Base-by-base conservation (phyloP, 495 filamentous ascomycete species). In the Cercophora scortea region DNA sequence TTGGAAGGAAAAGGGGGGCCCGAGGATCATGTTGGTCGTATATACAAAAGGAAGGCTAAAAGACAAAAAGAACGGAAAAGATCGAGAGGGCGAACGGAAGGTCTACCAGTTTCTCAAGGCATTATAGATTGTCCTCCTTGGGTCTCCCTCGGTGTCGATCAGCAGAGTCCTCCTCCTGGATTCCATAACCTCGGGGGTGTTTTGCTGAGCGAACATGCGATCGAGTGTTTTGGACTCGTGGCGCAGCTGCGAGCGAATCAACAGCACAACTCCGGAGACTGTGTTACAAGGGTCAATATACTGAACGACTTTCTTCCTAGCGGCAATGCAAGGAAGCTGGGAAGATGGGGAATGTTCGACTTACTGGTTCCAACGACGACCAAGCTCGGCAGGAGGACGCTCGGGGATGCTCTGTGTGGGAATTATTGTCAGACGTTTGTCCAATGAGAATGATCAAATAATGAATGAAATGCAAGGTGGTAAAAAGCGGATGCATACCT, bases 131-230 rank as follows among this genome's bases (percentile, higher is more conserved):
- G 61, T 64, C 55, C 70, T 68, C 39, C 68, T 56, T 3, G 69
- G 69, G 44, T 72, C 68, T 7, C 69, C 69, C 56, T 68, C 62
- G 16, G 42, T 50, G 15, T 70, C 68, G 33, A 72, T 60, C 33
- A 58, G 40, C 8, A 66, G 53, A 17, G 35, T 55, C 33, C 45
- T 52, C 35, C 60, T 68, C 45, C 69, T 47, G 7, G 65, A 54
- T 34, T 56, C 56, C 43, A 67, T 58, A 32, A 69, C 68, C 15
- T 63, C 54, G 32, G 69, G 63, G 0, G 69, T 68, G 55, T 72
- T 71, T 49, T 72, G 65, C 51, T 72, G 64, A 0, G 69, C 51
- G 47, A 71, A 72, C 56, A 69, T 68, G 35, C 58, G 54, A 57
- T 72, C 68, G 61, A 72, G 63, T 32, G 59, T 56, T 12, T 58